Conservation (phyloP, 1,284 basidiomycete genomes). For the Apiotrichum veenhuisii region DNA sequence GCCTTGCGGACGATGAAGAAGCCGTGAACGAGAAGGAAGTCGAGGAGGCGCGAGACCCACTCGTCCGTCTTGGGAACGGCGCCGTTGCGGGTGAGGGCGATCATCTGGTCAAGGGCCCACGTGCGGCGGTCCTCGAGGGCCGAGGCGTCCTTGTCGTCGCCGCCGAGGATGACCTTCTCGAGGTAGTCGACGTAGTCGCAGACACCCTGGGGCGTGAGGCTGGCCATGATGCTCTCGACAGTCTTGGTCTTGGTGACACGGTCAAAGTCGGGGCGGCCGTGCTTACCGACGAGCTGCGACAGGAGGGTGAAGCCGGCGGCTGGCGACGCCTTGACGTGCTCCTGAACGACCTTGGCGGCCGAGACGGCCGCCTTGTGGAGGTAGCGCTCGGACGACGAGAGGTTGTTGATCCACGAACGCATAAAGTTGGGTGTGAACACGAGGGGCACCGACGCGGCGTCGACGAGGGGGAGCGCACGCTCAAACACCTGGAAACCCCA, state of each 20-base stretch:
- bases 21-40: conserved; percentile 79
- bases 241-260: conserved; percentile 89
- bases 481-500: conserved; percentile 94
- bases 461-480: conserved; percentile 68
- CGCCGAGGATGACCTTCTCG: conserved; percentile 67
- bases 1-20: conserved; percentile 71
- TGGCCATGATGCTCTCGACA: conserved; percentile 83
- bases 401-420: conserved; percentile 93
- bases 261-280: conserved; percentile 87
- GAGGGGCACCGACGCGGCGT: conserved; percentile 59
- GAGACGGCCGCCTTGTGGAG: conserved; percentile 81
- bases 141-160: conserved; percentile 45
- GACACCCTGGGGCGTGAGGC: conserved; percentile 88
- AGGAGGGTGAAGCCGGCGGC: conserved; percentile 79
- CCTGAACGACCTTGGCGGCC: conserved; percentile 71
- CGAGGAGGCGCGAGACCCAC: conserved; percentile 69
- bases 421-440: conserved; percentile 94
- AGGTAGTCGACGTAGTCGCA: conserved; percentile 87
- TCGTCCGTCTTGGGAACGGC: conserved; percentile 75
- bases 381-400: conserved; percentile 79
- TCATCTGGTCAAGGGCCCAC: conserved; percentile 87
- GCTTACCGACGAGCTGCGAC: conserved; percentile 76
- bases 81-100: conserved; percentile 71
- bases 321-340: conserved; percentile 70
- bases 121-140: conserved; percentile 15